Evolutionary conservation across 257 asterid species (phyloP).

Genomic region (Primulina eburnea): DNA sequence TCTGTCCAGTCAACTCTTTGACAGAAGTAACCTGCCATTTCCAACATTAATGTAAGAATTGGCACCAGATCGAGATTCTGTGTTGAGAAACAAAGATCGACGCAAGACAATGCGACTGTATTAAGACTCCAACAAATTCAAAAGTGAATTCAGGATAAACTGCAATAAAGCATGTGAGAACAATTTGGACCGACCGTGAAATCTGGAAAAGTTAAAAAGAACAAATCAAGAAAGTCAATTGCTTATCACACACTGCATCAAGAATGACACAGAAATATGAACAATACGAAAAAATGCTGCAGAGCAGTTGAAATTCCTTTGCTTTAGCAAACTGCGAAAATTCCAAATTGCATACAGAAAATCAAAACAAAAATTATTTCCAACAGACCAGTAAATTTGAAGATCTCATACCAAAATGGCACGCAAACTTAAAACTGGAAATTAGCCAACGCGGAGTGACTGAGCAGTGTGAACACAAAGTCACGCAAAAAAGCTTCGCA

Average conservation of each 20-base stretch:
- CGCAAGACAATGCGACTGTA: slow-evolving; percentile 1
- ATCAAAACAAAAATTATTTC: slow-evolving; percentile 1
- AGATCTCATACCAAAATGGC: slow-evolving; percentile 18
- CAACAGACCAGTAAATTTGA: slow-evolving; percentile 21
- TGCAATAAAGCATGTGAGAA: slow-evolving; percentile 8
- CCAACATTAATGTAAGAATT: background rate
- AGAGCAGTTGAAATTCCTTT: slow-evolving; percentile 13
- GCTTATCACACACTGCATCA: slow-evolving; percentile 15
- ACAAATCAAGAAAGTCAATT: slow-evolving; percentile 31
- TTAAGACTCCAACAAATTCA: slow-evolving; percentile 2
- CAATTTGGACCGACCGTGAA: slow-evolving; percentile 29
- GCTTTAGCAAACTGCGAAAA: background rate
- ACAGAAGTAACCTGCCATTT: slow-evolving; percentile 79
- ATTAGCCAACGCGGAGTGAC: slow-evolving; percentile 10
- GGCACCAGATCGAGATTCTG: slow-evolving; percentile 31
- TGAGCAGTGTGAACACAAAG: slow-evolving; percentile 8
- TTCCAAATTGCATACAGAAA: background rate
- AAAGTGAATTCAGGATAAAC: background rate
- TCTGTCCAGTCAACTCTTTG: slow-evolving; percentile 90
- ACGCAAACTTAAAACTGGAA: slow-evolving; percentile 4
- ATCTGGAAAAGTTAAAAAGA: slow-evolving; percentile 32
- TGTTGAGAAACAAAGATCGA: slow-evolving; percentile 6
- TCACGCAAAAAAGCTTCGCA: background rate
- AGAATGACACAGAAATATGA: slow-evolving; percentile 7
- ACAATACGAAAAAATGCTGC: background rate